Conservation (phyloP, 495 filamentous ascomycete genomes). For the Niebla homalea region DNA sequence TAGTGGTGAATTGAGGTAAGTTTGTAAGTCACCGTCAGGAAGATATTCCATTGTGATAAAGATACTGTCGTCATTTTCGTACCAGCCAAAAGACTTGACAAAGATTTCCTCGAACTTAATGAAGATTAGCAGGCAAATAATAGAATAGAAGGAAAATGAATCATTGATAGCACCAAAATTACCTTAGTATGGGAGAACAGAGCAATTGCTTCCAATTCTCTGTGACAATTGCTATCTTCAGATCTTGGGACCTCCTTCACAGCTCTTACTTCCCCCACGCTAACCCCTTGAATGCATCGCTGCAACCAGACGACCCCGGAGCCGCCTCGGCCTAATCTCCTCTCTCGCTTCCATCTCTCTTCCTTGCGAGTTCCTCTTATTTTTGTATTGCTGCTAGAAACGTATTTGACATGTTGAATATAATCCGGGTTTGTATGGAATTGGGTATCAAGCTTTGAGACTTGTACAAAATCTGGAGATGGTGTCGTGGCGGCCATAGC, state of each 20-base stretch:
- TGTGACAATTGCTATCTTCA: not conserved
- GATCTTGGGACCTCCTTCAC: conserved; percentile 19
- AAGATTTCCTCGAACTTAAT: not conserved
- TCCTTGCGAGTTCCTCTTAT: not conserved
- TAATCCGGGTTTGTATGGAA: no score
- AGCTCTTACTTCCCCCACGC: conserved; percentile 15
- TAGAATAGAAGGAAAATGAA: no score
- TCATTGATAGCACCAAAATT: no score
- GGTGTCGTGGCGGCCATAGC: no score
- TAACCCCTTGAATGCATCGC: conserved; percentile 13
- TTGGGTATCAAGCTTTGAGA: no score
- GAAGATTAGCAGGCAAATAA: no score
- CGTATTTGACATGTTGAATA: no score
- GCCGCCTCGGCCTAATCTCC: conserved; percentile 19
- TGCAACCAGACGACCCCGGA: conserved; percentile 28
- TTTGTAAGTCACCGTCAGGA: conserved; percentile 22
- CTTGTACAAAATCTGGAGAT: no score
- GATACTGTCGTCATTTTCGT: conserved; percentile 18
- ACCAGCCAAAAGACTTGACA: conserved; percentile 20
- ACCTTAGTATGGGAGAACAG: not conserved
- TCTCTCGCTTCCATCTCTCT: not conserved
- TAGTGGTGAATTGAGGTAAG: conserved; percentile 7
- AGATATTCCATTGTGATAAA: conserved; percentile 34
- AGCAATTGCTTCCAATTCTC: not conserved
- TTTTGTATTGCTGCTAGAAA: not conserved